A percentile compares a stretch with the other conserved stretches of the same genome.
These are phyloP conservation scores for Pythium utonaiense DNA, from an alignment of 352 stramenopile genomes.

Conservation along the genomic window DNA sequence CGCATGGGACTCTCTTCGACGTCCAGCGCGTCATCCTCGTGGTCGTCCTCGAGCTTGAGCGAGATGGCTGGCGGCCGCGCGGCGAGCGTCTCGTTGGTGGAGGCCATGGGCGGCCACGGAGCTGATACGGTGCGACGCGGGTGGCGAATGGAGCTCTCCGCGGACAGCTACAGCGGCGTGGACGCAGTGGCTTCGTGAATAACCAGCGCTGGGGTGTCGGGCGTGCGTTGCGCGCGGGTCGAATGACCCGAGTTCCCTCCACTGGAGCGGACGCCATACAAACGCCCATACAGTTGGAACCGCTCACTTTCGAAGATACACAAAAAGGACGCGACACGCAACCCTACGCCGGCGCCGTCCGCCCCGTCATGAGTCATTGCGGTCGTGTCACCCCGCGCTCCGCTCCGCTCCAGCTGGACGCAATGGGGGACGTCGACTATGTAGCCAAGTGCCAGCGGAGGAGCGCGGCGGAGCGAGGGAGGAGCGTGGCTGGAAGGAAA, in stretches of 20 bases:
- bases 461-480: not conserved
- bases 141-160: not conserved
- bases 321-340: constrained; percentile 26
- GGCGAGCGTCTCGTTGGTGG: constrained; percentile 12
- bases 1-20: constrained; percentile 25
- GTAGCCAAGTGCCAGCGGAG: constrained; percentile 13
- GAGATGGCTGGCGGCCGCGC: constrained; percentile 16
- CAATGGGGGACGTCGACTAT: not conserved
- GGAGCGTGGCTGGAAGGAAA: constrained; percentile 1
- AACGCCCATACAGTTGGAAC: constrained; percentile 10
- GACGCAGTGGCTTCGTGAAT: constrained; percentile 3
- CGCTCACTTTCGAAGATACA: constrained; percentile 31
- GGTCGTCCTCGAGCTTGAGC: constrained; percentile 13
- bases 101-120: too few relatives aligned
- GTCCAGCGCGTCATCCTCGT: constrained; percentile 18
- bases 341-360: constrained; percentile 23
- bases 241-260: constrained; percentile 23
- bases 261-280: constrained; percentile 21
- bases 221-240: constrained; percentile 23
- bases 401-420: constrained; percentile 9
- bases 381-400: constrained; percentile 19
- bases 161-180: not conserved
- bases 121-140: too few relatives aligned
- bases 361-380: constrained; percentile 20
- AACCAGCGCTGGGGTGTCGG: not conserved